A percentile compares a stretch with the other conserved stretches of the same genome.
Evolutionary conservation across 2,329 filamentous ascomycete species (phyloP).

Genomic region (Penicillium griseofulvum): DNA sequence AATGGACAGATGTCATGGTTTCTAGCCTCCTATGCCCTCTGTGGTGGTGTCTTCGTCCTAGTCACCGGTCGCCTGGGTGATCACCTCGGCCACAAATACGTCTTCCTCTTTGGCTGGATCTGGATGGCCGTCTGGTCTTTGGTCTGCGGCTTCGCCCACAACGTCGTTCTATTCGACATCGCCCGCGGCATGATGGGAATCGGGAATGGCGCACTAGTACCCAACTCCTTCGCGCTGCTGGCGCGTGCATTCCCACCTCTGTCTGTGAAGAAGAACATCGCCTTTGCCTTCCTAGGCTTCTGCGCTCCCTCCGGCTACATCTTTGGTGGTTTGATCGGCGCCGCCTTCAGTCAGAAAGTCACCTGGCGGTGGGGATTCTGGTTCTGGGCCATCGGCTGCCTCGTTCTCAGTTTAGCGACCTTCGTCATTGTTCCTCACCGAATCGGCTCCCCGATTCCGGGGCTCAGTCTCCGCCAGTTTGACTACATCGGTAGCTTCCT

Average conservation of each 20-base stretch:
- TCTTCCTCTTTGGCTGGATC: slow-evolving; percentile 50
- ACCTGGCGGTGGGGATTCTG: slow-evolving; percentile 57
- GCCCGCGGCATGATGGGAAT: slow-evolving; percentile 40
- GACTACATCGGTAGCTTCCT: slow-evolving; percentile 46
- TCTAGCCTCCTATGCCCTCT: slow-evolving; percentile 50
- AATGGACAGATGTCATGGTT: slow-evolving; percentile 51
- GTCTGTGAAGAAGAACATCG: slow-evolving; percentile 44
- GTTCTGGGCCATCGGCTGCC: slow-evolving; percentile 43
- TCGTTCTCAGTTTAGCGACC: slow-evolving; percentile 31
- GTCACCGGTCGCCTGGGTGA: slow-evolving; percentile 51
- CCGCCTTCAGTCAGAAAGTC: slow-evolving; percentile 39
- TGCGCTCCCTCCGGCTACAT: slow-evolving; percentile 44
- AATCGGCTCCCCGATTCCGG: slow-evolving; percentile 12
- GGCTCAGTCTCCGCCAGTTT: slow-evolving; percentile 27
- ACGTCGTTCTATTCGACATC: slow-evolving; percentile 25
- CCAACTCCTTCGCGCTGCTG: slow-evolving; percentile 47
- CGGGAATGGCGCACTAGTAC: slow-evolving; percentile 46
- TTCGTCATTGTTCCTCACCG: slow-evolving; percentile 42
- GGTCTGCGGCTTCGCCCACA: slow-evolving; percentile 44
- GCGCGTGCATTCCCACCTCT: slow-evolving; percentile 41
- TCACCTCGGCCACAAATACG: slow-evolving; percentile 50
- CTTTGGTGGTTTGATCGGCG: slow-evolving; percentile 41
- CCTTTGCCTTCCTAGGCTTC: slow-evolving; percentile 47
- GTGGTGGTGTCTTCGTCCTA: slow-evolving; percentile 52
- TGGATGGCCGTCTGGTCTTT: slow-evolving; percentile 53